A percentile compares a stretch with the other conserved stretches of the same genome.
Evolutionary conservation across 2,329 filamentous ascomycete species (phyloP).

Genomic region (Colletotrichum abscissum): DNA sequence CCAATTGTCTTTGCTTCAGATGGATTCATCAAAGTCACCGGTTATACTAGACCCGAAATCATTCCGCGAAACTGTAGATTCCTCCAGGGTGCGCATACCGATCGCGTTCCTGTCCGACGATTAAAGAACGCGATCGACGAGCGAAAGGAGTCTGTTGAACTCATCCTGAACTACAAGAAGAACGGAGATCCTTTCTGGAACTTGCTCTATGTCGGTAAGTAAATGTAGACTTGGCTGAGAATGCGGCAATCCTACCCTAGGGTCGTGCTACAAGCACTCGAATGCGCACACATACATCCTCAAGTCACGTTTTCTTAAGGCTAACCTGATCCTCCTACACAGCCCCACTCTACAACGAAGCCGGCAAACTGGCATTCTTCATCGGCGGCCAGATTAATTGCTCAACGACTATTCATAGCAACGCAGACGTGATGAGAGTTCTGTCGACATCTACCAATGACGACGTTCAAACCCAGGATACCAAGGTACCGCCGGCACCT

Average conservation of each 20-base stretch:
- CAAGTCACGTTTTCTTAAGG: too few species aligned
- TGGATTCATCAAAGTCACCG: constrained; percentile 62
- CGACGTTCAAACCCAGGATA: background rate
- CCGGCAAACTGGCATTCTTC: constrained; percentile 58
- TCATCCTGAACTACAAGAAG: constrained; percentile 63
- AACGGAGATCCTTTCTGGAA: constrained; percentile 68
- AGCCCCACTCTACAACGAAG: constrained; percentile 55
- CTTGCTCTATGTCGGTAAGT: constrained; percentile 61
- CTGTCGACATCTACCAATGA: constrained; percentile 40
- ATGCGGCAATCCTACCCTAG: too few species aligned
- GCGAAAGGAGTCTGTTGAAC: constrained; percentile 58
- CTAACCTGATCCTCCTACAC: background rate
- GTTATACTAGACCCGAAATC: constrained; percentile 58
- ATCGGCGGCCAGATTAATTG: constrained; percentile 66
- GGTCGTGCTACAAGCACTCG: background rate
- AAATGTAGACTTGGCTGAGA: too few species aligned
- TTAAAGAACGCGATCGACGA: constrained; percentile 54
- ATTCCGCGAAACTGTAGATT: constrained; percentile 63
- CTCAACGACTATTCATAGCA: constrained; percentile 59
- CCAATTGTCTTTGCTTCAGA: constrained; percentile 62
- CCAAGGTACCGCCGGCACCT: background rate
- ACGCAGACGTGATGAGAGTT: constrained; percentile 58
- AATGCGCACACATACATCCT: background rate
- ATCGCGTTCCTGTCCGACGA: constrained; percentile 52
- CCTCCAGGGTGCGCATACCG: constrained; percentile 60